phyloP scores from a whole-genome alignment of 2,329 filamentous ascomycete species.

The Fusarium tricinctum region DNA sequence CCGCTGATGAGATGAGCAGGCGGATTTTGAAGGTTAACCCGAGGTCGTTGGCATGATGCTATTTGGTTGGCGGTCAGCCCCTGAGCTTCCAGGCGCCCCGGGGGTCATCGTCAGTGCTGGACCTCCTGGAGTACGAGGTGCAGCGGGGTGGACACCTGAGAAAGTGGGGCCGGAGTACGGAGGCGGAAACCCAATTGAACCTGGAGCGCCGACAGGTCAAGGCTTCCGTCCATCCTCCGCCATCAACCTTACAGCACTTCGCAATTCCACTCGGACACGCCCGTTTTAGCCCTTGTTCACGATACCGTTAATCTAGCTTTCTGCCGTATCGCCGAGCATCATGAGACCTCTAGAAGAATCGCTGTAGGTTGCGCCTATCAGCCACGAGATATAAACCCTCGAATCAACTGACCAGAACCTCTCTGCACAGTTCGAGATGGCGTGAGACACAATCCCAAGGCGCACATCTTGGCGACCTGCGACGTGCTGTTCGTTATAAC shows the following conservation, averaged over 20 bases:
- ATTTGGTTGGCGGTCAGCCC: constrained; percentile 37
- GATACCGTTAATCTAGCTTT: constrained; percentile 1
- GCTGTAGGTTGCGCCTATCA: constrained; percentile 51
- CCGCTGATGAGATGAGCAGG: constrained; percentile 11
- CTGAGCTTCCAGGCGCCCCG: constrained; percentile 24
- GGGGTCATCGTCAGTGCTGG: constrained; percentile 13
- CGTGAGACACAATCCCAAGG: constrained; percentile 71
- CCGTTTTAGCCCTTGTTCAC: constrained; percentile 3
- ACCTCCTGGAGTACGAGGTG: constrained; percentile 8
- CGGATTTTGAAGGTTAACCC: constrained; percentile 14
- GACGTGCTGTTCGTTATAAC: constrained; percentile 73
- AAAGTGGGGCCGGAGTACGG: constrained; percentile 39
- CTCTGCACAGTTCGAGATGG: constrained; percentile 73
- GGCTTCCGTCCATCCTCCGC: constrained; percentile 29
- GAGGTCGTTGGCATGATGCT: constrained; percentile 11
- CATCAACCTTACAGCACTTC: constrained; percentile 31
- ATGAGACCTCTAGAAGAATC: constrained; percentile 59
- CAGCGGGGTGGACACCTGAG: constrained; percentile 8
- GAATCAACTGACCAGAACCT: constrained; percentile 44
- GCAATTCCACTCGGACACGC: constrained; percentile 14
- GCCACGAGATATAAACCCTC: constrained; percentile 8
- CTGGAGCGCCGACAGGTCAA: constrained; percentile 32
- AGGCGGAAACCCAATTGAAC: constrained; percentile 29
- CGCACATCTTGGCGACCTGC: constrained; percentile 71
- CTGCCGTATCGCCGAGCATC: constrained; percentile 17